A percentile compares a stretch with the other conserved stretches of the same genome.
phyloP scores from a whole-genome alignment of 2,329 filamentous ascomycete species.

The Monosporascus sp. region DNA sequence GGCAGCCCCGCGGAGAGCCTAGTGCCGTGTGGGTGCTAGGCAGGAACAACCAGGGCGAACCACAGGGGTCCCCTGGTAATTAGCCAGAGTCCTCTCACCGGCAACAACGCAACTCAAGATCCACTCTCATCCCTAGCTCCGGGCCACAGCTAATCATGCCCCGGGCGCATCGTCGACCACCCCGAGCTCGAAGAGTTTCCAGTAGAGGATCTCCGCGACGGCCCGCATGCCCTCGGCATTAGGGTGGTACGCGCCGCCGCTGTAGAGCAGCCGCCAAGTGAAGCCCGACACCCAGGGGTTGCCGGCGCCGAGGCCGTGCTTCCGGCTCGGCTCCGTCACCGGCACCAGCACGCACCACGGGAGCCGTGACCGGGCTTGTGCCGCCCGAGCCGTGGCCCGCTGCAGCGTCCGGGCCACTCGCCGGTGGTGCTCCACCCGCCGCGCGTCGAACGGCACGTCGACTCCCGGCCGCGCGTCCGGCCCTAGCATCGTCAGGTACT shows the following conservation, averaged over 20 bases:
- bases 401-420: constrained; percentile 15
- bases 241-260: constrained; percentile 24
- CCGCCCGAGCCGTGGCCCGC: constrained; percentile 18
- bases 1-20: no score
- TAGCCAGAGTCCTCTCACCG: no score
- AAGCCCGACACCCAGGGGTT: constrained; percentile 26
- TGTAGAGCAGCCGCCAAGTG: constrained; percentile 17
- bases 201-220: constrained; percentile 20
- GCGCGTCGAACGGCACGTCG: constrained; percentile 22
- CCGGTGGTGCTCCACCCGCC: constrained; percentile 20
- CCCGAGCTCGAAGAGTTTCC: constrained; percentile 17
- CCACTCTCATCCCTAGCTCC: no score
- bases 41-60: no score
- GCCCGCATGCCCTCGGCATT: constrained; percentile 24
- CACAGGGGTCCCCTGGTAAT: no score
- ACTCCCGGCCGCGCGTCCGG: constrained; percentile 15
- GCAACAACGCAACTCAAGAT: no score
- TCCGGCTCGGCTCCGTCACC: constrained; percentile 18
- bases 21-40: no score
- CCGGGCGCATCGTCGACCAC: constrained; percentile 5
- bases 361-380: constrained; percentile 11
- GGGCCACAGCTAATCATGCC: no score
- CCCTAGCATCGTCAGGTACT: constrained; percentile 30
- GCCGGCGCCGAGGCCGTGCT: constrained; percentile 21
- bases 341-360: constrained; percentile 22